Evolutionary conservation across 1,284 basidiomycete species (phyloP).

Genomic region (Sporisorium exsertum): DNA sequence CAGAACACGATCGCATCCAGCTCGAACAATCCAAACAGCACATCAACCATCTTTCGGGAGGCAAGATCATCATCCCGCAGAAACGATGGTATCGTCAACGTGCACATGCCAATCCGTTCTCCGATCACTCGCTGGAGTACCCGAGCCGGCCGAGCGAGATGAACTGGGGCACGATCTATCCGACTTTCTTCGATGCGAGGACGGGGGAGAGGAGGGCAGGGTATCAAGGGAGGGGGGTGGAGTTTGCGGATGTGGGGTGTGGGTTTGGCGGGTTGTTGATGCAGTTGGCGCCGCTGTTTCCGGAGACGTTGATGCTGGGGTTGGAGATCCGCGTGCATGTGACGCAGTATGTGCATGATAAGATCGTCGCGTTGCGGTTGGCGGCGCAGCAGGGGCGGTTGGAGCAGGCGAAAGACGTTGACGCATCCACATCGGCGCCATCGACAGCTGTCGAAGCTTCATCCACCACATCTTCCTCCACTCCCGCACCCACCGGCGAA

Average conservation of each 20-base stretch:
- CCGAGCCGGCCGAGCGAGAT: conserved; percentile 82
- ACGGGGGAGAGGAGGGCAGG: conserved; percentile 14
- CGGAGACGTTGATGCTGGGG: conserved; percentile 92
- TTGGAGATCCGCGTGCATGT: conserved; percentile 98
- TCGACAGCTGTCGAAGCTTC: background rate
- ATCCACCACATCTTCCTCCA: background rate
- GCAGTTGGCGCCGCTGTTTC: conserved; percentile 88
- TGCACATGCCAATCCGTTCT: conserved; percentile 98
- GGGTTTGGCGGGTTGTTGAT: conserved; percentile 96
- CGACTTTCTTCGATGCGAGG: conserved; percentile 74
- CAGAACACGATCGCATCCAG: conserved; percentile 38
- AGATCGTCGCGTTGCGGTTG: conserved; percentile 85
- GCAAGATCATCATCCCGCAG: conserved; percentile 71
- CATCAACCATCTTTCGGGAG: conserved; percentile 55
- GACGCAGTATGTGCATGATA: conserved; percentile 94
- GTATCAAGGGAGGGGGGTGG: conserved; percentile 74
- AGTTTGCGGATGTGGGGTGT: conserved; percentile 97
- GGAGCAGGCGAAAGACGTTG: conserved; percentile 11
- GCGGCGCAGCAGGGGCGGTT: conserved; percentile 67
- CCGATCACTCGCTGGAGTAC: conserved; percentile 91
- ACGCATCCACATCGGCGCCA: background rate
- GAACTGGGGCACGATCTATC: conserved; percentile 89
- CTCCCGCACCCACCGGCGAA: conserved; percentile 10
- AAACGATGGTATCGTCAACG: conserved; percentile 97
- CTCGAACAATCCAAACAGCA: conserved; percentile 48